Percentiles rank a stretch among this genome's conserved stretches.
These are phyloP conservation scores for Lactifluus volemus DNA, from an alignment of 768 basidiomycete species.

Conservation along the genomic window DNA sequence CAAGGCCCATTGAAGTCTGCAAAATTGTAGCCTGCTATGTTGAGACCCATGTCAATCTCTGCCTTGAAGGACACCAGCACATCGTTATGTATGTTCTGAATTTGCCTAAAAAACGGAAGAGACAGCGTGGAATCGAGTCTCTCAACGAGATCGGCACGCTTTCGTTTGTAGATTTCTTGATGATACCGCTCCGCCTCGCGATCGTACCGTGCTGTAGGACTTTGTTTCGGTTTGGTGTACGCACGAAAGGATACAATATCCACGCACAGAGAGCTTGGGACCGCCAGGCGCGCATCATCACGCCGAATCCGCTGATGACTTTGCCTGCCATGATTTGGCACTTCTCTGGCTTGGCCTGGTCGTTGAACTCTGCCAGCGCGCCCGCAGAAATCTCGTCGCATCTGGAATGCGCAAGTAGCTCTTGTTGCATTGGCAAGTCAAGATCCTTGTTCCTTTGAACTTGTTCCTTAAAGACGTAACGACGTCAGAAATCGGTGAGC, in stretches of 20 bases:
- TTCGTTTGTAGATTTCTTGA: constrained; percentile 85
- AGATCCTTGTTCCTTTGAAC: constrained; percentile 19
- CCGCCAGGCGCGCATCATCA: constrained; percentile 76
- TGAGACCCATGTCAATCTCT: constrained; percentile 63
- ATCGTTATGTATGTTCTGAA: constrained; percentile 90
- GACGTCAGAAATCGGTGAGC: background rate
- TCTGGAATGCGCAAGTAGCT: constrained; percentile 94
- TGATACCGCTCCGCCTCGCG: constrained; percentile 96
- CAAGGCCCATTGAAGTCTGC: constrained; percentile 60
- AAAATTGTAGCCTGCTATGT: constrained; percentile 81
- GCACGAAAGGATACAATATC: background rate
- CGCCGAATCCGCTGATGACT: constrained; percentile 77
- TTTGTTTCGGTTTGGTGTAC: background rate
- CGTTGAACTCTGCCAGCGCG: constrained; percentile 74
- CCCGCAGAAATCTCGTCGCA: constrained; percentile 91
- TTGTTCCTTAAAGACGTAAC: constrained; percentile 15
- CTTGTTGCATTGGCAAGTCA: constrained; percentile 86
- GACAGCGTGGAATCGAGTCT: constrained; percentile 71
- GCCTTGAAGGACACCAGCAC: constrained; percentile 72
- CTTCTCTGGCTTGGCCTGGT: constrained; percentile 73
- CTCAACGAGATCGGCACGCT: constrained; percentile 73
- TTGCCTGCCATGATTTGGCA: constrained; percentile 82
- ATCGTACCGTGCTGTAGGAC: constrained; percentile 71
- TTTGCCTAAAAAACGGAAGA: constrained; percentile 86
- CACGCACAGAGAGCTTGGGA: constrained; percentile 61